Percentiles rank a stretch among this genome's conserved stretches.
phyloP scores from a whole-genome alignment of 2,329 filamentous ascomycete genomes.

The Apiospora kogelbergensis region DNA sequence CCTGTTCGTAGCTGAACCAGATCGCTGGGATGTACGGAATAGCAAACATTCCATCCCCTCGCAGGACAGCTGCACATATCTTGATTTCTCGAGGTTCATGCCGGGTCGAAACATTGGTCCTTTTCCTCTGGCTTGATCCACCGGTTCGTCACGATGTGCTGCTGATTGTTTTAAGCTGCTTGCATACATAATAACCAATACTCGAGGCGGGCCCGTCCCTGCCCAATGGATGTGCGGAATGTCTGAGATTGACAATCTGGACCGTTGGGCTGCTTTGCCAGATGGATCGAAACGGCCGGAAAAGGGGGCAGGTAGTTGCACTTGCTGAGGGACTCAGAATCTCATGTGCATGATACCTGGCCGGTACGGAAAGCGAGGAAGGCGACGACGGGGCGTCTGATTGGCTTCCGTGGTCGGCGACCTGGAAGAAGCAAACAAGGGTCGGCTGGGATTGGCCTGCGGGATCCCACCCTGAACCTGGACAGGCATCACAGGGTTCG shows the following conservation, averaged over 20 bases:
- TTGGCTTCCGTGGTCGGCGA: background rate
- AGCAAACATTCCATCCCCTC: background rate
- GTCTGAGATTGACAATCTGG: slow-evolving; percentile 5
- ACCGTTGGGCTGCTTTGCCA: slow-evolving; percentile 2
- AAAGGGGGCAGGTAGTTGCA: background rate
- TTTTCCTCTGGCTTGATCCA: background rate
- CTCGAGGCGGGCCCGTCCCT: background rate
- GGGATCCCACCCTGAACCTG: background rate
- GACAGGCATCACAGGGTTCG: background rate
- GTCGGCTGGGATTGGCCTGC: background rate
- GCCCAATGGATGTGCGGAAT: background rate
- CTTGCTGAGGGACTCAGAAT: too few species aligned
- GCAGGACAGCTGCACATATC: background rate
- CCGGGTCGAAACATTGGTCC: background rate
- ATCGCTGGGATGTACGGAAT: slow-evolving; percentile 25
- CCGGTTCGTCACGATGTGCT: background rate
- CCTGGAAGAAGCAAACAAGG: background rate
- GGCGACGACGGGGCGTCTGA: background rate
- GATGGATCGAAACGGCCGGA: slow-evolving; percentile 2
- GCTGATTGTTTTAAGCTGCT: background rate
- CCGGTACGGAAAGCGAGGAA: background rate
- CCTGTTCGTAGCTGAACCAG: slow-evolving; percentile 25
- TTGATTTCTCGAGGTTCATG: background rate
- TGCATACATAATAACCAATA: too few species aligned
- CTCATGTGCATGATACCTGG: background rate